Percentiles rank a stretch among this genome's conserved stretches.
Conservation (phyloP, 163 green algal genomes). For the Scenedesmus sp. region DNA sequence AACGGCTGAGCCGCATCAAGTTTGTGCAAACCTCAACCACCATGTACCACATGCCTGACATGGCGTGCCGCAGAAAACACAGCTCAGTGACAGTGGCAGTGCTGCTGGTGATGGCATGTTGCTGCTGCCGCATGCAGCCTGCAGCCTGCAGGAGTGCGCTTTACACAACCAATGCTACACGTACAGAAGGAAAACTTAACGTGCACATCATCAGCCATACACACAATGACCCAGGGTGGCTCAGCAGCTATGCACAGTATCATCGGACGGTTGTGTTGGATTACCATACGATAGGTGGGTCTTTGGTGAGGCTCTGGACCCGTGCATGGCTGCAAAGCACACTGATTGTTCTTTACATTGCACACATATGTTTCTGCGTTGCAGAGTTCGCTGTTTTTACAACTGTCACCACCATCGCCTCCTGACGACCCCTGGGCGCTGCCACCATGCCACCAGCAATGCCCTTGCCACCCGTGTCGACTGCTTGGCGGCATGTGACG, state of each 20-base stretch:
- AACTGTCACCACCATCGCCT: too few relatives aligned
- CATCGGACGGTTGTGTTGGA: slow-evolving; percentile 57
- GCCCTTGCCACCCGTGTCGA: background rate
- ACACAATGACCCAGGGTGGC: slow-evolving; percentile 91
- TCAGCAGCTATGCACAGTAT: slow-evolving; percentile 93
- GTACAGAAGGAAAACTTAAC: background rate
- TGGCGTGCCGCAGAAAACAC: background rate
- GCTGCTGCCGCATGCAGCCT: background rate
- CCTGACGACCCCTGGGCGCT: too few relatives aligned
- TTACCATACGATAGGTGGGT: background rate
- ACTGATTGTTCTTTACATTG: background rate
- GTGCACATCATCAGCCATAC: slow-evolving; percentile 89
- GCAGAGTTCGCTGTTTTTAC: too few relatives aligned
- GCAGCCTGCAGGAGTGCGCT: background rate
- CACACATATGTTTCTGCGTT: too few relatives aligned
- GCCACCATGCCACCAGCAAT: too few relatives aligned
- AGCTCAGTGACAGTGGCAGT: background rate
- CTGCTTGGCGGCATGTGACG: too few relatives aligned
- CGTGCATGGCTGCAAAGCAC: too few relatives aligned
- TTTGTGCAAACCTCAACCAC: background rate
- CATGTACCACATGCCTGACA: background rate
- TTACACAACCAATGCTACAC: background rate
- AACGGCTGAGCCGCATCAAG: background rate
- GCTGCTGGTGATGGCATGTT: background rate
- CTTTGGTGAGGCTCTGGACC: too few relatives aligned